Base-by-base conservation (phyloP, 306 rosid genomes). In the Pyrus pyrifolia region DNA sequence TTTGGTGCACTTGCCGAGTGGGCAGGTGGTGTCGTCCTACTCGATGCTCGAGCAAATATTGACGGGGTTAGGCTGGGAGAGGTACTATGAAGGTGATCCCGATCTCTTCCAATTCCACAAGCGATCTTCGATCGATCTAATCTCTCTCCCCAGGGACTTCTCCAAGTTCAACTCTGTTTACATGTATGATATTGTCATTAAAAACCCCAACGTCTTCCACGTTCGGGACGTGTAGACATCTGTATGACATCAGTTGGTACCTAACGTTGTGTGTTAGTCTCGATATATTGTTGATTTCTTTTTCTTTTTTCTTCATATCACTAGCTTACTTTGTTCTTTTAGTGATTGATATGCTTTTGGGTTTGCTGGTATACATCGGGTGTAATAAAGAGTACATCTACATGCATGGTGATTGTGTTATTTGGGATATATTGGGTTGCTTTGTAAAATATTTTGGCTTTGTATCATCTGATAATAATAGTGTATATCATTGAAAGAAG, bases 151-250 rank as follows among this genome's bases (percentile, higher is more conserved):
- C 0, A 78, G 67, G 35, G 97, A 96, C 18, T 96, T 89, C 82
- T 80, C 86, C 76, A 89, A 81, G 85, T 96, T 96, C 90, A 87
- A 80, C 89, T 89, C 99, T 52, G 64, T 96, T 87, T 9, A 96
- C 29, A 96, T 96, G 99, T 96, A 89, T 72, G 99, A 96, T 67
- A 89, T 96, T 4, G 99, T 91, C 82, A 11, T 96, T 72, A 96
- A 96, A 78, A 88, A 77, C 63, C 97, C 98, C 23, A 89, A 91
- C 77, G 71, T 88, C 86, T 96, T 96, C 91, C 99, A 88, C 29
- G 99, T 96, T 46, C 69, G 96, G 62, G 99, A 94, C 60, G 79
- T 78, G 76, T 93, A 83, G 85, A 25, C 23, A 14, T 44, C 6
- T 15, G 23, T 22, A 8, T 8, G 66, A 33, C 38, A 17, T 64